Conservation (phyloP, 2,329 filamentous ascomycete species). For the Lojkania enalia region DNA sequence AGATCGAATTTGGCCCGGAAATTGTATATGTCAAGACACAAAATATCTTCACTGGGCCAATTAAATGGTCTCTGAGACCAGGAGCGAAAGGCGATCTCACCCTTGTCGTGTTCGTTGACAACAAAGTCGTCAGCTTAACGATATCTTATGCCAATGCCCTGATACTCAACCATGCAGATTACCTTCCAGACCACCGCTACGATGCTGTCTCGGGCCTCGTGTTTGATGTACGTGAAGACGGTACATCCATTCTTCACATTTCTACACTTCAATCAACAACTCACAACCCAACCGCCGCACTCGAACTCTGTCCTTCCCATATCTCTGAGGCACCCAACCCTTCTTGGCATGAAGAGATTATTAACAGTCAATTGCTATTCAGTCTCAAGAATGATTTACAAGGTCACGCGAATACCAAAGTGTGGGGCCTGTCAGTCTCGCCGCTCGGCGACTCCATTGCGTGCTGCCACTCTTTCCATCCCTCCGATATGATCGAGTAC, state of each 20-base stretch:
- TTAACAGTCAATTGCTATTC: conserved; percentile 47
- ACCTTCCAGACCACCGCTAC: conserved; percentile 47
- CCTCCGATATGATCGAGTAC: conserved; percentile 62
- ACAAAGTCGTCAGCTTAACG: conserved; percentile 30
- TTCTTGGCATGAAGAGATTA: conserved; percentile 48
- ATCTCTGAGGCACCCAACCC: conserved; percentile 21
- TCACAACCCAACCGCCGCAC: conserved; percentile 32
- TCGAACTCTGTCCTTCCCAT: conserved; percentile 27
- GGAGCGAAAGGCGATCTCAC: conserved; percentile 20
- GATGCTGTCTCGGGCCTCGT: conserved; percentile 43
- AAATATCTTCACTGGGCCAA: conserved; percentile 28
- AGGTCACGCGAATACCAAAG: conserved; percentile 53
- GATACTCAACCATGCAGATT: conserved; percentile 22
- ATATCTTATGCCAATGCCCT: conserved; percentile 29
- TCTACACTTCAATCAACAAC: conserved; percentile 43
- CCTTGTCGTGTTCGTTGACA: conserved; percentile 38
- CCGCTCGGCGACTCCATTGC: conserved; percentile 54
- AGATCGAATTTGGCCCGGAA: conserved; percentile 26
- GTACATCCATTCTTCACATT: conserved; percentile 37
- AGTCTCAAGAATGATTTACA: conserved; percentile 55
- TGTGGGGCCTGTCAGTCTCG: conserved; percentile 57
- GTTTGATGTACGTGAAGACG: conserved; percentile 34
- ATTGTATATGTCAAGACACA: conserved; percentile 26
- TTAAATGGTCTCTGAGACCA: conserved; percentile 33
- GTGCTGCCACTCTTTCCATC: conserved; percentile 57